phyloP scores from a whole-genome alignment of 768 basidiomycete species.

The Sarcomyxa edulis region DNA sequence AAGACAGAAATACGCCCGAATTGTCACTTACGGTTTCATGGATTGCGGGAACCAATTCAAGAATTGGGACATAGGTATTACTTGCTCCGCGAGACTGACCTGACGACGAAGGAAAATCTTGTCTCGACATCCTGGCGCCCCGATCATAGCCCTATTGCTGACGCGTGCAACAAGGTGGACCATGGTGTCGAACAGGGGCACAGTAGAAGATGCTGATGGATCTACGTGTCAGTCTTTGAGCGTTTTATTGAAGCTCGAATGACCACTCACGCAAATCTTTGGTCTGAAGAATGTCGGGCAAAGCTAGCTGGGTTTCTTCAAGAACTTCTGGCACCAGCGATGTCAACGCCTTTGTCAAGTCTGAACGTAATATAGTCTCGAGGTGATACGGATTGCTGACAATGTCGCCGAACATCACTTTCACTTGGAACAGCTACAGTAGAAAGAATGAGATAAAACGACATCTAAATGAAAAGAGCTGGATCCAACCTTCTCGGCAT shows the following conservation, averaged over 20 bases:
- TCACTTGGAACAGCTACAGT: too few relatives aligned
- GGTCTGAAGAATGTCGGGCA: slow-evolving; percentile 6
- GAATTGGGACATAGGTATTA: slow-evolving; percentile 8
- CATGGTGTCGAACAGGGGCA: slow-evolving; percentile 11
- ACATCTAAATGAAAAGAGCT: too few relatives aligned
- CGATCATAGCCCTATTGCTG: slow-evolving; percentile 15
- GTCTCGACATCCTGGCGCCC: slow-evolving; percentile 12
- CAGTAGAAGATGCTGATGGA: slow-evolving; percentile 3
- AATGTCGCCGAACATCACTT: too few relatives aligned
- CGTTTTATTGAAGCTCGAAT: slow-evolving; percentile 4
- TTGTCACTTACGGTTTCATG: slow-evolving; percentile 21
- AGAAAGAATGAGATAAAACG: too few relatives aligned
- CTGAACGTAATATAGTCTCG: too few relatives aligned
- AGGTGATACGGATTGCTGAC: slow-evolving; percentile 29
- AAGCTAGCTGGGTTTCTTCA: slow-evolving; percentile 9
- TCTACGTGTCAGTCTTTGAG: not conserved
- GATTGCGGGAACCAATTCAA: slow-evolving; percentile 9
- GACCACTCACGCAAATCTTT: slow-evolving; percentile 1
- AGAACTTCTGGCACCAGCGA: slow-evolving; percentile 10
- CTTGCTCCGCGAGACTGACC: slow-evolving; percentile 10
- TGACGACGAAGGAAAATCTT: slow-evolving; percentile 11
- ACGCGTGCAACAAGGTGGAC: slow-evolving; percentile 11
- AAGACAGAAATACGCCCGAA: not conserved
- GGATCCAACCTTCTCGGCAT: not conserved
- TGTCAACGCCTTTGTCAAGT: slow-evolving; percentile 11